phyloP scores from a whole-genome alignment of 2,329 filamentous ascomycete genomes.

The Teratosphaeriaceae sp. region DNA sequence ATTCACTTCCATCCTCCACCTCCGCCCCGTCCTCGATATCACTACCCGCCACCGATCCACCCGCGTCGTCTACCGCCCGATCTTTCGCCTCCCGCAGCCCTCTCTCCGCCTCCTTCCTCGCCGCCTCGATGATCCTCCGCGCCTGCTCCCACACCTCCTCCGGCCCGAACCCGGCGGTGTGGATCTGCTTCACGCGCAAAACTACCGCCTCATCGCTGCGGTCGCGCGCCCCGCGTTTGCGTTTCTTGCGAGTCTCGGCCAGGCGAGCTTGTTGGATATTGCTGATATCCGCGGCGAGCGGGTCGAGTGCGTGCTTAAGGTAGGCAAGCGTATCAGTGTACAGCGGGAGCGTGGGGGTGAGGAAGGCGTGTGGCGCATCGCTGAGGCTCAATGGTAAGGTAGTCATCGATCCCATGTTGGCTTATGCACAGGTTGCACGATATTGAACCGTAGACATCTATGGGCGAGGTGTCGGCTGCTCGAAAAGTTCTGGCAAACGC shows the following conservation, averaged over 20 bases:
- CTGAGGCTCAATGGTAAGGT: conserved; percentile 17
- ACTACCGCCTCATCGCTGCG: conserved; percentile 41
- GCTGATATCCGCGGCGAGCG: conserved; percentile 66
- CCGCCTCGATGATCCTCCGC: conserved; percentile 67
- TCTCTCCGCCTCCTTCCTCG: conserved; percentile 48
- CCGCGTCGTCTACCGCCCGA: conserved; percentile 26
- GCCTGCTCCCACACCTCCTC: conserved; percentile 94
- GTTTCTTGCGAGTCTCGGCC: conserved; percentile 64
- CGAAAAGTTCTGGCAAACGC: background rate
- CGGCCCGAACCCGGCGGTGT: conserved; percentile 79
- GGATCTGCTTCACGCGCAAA: conserved; percentile 73
- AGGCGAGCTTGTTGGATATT: conserved; percentile 64
- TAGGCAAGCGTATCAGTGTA: conserved; percentile 64
- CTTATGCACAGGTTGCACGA: background rate
- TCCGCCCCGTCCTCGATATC: conserved; percentile 31
- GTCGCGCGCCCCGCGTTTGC: conserved; percentile 64
- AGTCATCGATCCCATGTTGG: conserved; percentile 15
- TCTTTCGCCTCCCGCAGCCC: conserved; percentile 30
- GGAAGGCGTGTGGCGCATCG: conserved; percentile 57
- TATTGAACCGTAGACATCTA: background rate
- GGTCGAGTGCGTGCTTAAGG: conserved; percentile 74
- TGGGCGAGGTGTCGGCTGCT: background rate
- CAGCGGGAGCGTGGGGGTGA: conserved; percentile 64
- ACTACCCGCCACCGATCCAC: conserved; percentile 21
- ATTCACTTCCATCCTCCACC: conserved; percentile 23